Evolutionary conservation across 179 eudicot genomes (phyloP).

Genomic region (Corrigiola litoralis): DNA sequence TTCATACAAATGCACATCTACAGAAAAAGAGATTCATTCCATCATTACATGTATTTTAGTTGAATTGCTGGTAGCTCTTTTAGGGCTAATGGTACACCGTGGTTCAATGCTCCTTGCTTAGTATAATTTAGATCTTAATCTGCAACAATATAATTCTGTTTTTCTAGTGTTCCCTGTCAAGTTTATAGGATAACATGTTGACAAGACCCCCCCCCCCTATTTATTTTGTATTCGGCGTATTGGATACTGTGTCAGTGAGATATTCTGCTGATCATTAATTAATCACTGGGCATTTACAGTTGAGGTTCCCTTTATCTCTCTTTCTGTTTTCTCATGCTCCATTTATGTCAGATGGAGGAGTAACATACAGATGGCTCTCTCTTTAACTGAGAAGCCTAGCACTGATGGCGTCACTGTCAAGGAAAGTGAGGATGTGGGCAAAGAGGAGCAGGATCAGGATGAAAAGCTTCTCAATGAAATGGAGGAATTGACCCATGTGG

Average conservation of each 20-base stretch:
- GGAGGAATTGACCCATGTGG: slow-evolving; percentile 68
- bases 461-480: slow-evolving; percentile 76
- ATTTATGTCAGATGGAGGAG: slow-evolving; percentile 67
- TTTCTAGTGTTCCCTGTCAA: no score
- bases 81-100: no score
- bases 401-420: slow-evolving; percentile 22
- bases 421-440: slow-evolving; percentile 22
- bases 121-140: no score
- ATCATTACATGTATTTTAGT: no score
- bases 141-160: no score
- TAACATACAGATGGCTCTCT: slow-evolving; percentile 62
- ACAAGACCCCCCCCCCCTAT: no score
- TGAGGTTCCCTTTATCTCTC: not conserved
- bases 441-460: slow-evolving; percentile 54
- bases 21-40: no score
- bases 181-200: no score
- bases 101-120: no score
- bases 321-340: not conserved
- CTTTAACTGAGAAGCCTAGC: slow-evolving; percentile 35
- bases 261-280: not conserved
- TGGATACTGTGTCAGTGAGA: not conserved
- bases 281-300: not conserved
- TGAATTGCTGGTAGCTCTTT: no score
- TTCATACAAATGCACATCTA: no score
- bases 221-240: not conserved